Evolutionary conservation across 2,329 filamentous ascomycete species (phyloP).

Genomic region (Xylariales sp.): DNA sequence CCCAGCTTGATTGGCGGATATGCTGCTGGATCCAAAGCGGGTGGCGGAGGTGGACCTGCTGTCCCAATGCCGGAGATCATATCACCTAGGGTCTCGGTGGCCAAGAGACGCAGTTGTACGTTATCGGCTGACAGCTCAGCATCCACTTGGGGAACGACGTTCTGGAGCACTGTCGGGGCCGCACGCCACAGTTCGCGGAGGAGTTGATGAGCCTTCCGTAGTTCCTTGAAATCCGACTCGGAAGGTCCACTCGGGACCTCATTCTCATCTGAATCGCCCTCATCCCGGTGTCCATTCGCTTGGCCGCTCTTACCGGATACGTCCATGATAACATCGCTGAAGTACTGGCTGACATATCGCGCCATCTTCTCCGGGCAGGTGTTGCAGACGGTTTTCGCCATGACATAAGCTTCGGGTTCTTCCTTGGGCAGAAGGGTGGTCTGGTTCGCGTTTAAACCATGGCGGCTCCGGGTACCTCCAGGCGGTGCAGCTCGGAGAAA

Average conservation of each 20-base stretch:
- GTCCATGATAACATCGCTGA: slow-evolving; percentile 93
- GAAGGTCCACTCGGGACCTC: slow-evolving; percentile 58
- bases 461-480: slow-evolving; percentile 54
- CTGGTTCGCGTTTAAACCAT: slow-evolving; percentile 67
- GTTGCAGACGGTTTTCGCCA: slow-evolving; percentile 93
- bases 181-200: slow-evolving; percentile 93
- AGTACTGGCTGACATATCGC: slow-evolving; percentile 90
- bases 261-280: slow-evolving; percentile 61
- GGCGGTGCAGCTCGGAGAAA: slow-evolving; percentile 83
- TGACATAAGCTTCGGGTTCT: slow-evolving; percentile 87
- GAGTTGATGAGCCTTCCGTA: slow-evolving; percentile 83
- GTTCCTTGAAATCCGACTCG: slow-evolving; percentile 79
- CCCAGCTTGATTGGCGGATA: slow-evolving; percentile 73
- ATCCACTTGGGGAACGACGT: slow-evolving; percentile 90
- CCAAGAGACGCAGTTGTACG: slow-evolving; percentile 76
- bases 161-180: slow-evolving; percentile 79
- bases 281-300: slow-evolving; percentile 52
- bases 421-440: slow-evolving; percentile 81
- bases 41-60: slow-evolving; percentile 72
- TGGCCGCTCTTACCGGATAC: slow-evolving; percentile 59
- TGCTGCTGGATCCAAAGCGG: slow-evolving; percentile 70
- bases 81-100: slow-evolving; percentile 91
- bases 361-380: slow-evolving; percentile 90
- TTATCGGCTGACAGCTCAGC: slow-evolving; percentile 90
- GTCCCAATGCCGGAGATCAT: slow-evolving; percentile 92